Percentiles rank a stretch among this genome's conserved stretches.
phyloP scores from a whole-genome alignment of 2,329 filamentous ascomycete species.

The Aspergillus viridinutans region DNA sequence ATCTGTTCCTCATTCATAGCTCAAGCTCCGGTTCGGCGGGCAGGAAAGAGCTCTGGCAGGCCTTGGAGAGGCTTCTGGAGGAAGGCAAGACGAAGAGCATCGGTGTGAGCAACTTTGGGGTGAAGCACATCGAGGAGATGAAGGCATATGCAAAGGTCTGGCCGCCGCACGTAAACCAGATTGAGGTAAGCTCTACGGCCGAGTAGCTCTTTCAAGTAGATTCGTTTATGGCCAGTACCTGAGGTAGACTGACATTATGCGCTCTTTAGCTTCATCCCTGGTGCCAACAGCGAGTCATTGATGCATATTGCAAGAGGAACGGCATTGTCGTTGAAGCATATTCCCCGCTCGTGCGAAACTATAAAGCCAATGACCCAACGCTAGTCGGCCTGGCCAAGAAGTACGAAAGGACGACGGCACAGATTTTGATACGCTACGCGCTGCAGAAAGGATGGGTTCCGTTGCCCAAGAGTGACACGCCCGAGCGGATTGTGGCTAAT shows the following conservation, averaged over 20 bases:
- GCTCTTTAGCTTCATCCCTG: constrained; percentile 62
- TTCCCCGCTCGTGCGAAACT: constrained; percentile 57
- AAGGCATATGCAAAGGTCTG: constrained; percentile 60
- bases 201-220: neutral
- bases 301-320: constrained; percentile 51
- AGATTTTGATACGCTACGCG: constrained; percentile 76
- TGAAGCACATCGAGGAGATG: constrained; percentile 65
- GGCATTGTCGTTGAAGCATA: constrained; percentile 53
- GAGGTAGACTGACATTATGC: constrained; percentile 12
- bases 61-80: constrained; percentile 58
- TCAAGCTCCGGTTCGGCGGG: constrained; percentile 53
- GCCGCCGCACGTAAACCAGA: constrained; percentile 70
- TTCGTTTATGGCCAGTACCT: neutral
- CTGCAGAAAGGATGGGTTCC: constrained; percentile 73
- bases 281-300: constrained; percentile 61
- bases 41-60: constrained; percentile 61
- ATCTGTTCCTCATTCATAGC: constrained; percentile 68
- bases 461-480: constrained; percentile 69
- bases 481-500: constrained; percentile 64
- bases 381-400: constrained; percentile 64
- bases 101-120: constrained; percentile 69
- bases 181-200: constrained; percentile 54
- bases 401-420: constrained; percentile 68
- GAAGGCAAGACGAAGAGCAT: constrained; percentile 62
- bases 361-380: constrained; percentile 65